Base-by-base conservation (phyloP, 306 rosid genomes). In the Glycine soja region DNA sequence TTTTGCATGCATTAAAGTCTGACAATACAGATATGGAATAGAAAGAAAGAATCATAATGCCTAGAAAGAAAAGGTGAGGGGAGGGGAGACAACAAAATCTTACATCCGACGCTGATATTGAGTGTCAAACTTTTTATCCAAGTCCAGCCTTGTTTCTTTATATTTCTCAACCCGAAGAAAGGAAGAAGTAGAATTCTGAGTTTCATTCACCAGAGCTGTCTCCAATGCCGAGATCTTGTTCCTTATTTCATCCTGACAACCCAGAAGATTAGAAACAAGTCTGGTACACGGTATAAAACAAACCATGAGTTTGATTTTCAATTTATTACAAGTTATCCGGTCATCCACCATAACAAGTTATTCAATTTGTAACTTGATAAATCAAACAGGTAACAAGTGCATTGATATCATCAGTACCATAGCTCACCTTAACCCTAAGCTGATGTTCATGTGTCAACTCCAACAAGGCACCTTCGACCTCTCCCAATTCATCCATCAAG, bases 41-140 rank as follows among this genome's bases (percentile, higher is more conserved):
- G 51, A 83, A 58, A 50, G 24, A 47, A 70, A 74, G 36, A 57
- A 74, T 77, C 52, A 65, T 38, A 57, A 18, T 30, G 70, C 74
- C 81, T 53, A 13, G 43, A 13, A 50, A 81, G 15, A 65, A 72
- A 57, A 73, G 9, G 8, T 1, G 34, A 16, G 30, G 4, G 16
- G 3, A 47, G 77, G 80, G 64, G 38, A 73, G 63, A 65, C 51
- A 11, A 19, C 16, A 64, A 9, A 77, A 84, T 69, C 94, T 87
- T 88, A 95, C 99, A 95, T 91, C 62, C 89, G 85, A 18, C 97
- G 92, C 57, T 88, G 97, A 84, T 92, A 91, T 72, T 91, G 94
- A 68, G 91, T 88, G 74, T 95, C 97, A 72, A 91, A 85, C 81
- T 90, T 95, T 69, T 85, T 90, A 75, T 95, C 97, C 73, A 75